Evolutionary conservation across 257 asterid species (phyloP).

Genomic region (Solanum sitiens): DNA sequence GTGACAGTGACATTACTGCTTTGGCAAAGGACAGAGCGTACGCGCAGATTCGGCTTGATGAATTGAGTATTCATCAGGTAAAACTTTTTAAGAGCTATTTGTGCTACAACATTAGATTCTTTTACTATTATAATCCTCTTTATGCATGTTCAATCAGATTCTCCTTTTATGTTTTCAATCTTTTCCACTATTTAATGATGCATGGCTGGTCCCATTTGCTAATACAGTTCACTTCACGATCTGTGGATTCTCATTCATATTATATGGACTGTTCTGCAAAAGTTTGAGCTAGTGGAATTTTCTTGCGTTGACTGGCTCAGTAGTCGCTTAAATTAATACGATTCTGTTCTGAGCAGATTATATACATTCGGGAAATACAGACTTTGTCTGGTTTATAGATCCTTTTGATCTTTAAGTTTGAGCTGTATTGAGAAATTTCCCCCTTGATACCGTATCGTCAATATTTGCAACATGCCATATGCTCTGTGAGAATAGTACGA

Average conservation of each 20-base stretch:
- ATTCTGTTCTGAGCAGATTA: not conserved
- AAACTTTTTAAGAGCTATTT: not conserved
- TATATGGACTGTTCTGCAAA: not conserved
- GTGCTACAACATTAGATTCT: not conserved
- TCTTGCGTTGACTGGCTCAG: not conserved
- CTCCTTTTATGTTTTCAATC: not conserved
- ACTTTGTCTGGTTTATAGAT: not conserved
- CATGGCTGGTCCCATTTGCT: not conserved
- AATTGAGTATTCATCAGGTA: slow-evolving; percentile 60
- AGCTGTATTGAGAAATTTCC: not conserved
- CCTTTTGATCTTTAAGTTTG: not conserved
- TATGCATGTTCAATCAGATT: not conserved
- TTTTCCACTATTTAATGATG: not conserved
- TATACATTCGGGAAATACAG: not conserved
- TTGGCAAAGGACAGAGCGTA: slow-evolving; percentile 67
- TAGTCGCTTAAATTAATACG: not conserved
- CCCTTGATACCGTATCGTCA: not conserved
- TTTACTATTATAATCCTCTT: too few species aligned
- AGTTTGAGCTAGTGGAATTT: not conserved
- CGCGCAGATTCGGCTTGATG: slow-evolving; percentile 55
- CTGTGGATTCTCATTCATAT: not conserved
- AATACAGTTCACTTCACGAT: not conserved
- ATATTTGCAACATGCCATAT: not conserved
- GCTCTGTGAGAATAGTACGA: not conserved
- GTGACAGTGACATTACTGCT: slow-evolving; percentile 59